Evolutionary conservation across 257 asterid genomes (phyloP).

Genomic region (Solanum gracilifrons): DNA sequence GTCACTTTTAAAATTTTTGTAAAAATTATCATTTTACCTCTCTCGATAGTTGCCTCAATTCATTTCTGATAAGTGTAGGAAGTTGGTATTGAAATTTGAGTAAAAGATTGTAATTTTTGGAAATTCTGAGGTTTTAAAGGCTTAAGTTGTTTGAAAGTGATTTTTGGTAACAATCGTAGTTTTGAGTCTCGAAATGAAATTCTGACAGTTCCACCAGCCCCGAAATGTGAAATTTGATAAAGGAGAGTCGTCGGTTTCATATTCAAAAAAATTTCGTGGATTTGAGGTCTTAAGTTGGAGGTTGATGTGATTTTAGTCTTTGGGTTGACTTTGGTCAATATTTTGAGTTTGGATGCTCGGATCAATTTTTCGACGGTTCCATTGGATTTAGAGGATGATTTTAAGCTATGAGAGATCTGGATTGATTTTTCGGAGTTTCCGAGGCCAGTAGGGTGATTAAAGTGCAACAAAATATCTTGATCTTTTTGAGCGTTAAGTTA

Average conservation of each 20-base stretch:
- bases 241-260: neutral
- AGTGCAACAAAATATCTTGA: too few relatives aligned
- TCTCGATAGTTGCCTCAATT: too few relatives aligned
- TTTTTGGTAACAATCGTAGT: too few relatives aligned
- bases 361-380: too few relatives aligned
- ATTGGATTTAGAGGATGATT: too few relatives aligned
- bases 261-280: fast-evolving
- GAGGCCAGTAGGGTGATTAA: too few relatives aligned
- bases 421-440: too few relatives aligned
- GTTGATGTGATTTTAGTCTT: neutral
- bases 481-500: too few relatives aligned
- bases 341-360: too few relatives aligned
- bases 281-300: neutral
- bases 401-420: too few relatives aligned
- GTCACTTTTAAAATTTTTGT: neutral
- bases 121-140: neutral
- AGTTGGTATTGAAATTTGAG: neutral
- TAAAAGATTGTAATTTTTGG: neutral
- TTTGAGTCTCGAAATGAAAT: neutral
- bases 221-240: neutral
- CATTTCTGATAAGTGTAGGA: neutral
- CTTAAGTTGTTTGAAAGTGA: neutral
- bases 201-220: fast-evolving
- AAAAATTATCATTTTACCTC: neutral
- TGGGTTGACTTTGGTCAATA: neutral